Conservation (phyloP, 2,329 filamentous ascomycete genomes). For the Aspergillus calidoustus region DNA sequence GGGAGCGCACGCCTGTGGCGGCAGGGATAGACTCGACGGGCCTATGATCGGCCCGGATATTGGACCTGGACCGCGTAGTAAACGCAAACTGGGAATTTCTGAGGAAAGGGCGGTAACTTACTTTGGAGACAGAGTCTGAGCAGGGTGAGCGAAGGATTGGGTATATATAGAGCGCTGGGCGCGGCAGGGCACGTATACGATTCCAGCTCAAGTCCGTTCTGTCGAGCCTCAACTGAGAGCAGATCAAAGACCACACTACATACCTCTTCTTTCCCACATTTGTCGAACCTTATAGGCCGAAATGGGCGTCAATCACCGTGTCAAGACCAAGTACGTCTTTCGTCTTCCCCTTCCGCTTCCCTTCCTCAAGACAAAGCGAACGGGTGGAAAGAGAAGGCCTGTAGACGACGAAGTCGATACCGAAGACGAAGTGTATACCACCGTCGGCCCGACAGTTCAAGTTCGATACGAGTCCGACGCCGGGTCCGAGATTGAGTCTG, state of each 20-base stretch:
- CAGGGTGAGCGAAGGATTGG: background rate
- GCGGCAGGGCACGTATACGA: background rate
- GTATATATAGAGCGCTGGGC: background rate
- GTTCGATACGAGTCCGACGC: slow-evolving; percentile 10
- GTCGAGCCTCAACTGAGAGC: background rate
- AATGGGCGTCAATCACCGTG: slow-evolving; percentile 26
- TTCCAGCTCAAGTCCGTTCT: background rate
- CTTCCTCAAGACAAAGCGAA: slow-evolving; percentile 23
- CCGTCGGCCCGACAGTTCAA: background rate
- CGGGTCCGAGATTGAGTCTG: background rate
- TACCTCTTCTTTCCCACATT: background rate
- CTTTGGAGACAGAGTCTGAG: background rate
- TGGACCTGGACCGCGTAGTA: background rate
- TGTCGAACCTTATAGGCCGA: background rate
- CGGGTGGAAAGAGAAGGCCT: slow-evolving; percentile 19
- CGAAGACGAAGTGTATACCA: slow-evolving; percentile 5
- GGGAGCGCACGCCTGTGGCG: background rate
- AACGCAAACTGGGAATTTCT: slow-evolving; percentile 2
- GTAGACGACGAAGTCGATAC: slow-evolving; percentile 5
- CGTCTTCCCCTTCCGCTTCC: slow-evolving; percentile 26
- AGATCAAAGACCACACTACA: background rate
- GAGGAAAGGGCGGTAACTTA: slow-evolving; percentile 9
- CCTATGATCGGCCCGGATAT: slow-evolving; percentile 3
- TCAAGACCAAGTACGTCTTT: slow-evolving; percentile 29
- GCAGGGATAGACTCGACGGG: slow-evolving; percentile 5